A percentile compares a stretch with the other conserved stretches of the same genome.
phyloP scores from a whole-genome alignment of 2,329 filamentous ascomycete species.

The Diplodia scrobiculata region DNA sequence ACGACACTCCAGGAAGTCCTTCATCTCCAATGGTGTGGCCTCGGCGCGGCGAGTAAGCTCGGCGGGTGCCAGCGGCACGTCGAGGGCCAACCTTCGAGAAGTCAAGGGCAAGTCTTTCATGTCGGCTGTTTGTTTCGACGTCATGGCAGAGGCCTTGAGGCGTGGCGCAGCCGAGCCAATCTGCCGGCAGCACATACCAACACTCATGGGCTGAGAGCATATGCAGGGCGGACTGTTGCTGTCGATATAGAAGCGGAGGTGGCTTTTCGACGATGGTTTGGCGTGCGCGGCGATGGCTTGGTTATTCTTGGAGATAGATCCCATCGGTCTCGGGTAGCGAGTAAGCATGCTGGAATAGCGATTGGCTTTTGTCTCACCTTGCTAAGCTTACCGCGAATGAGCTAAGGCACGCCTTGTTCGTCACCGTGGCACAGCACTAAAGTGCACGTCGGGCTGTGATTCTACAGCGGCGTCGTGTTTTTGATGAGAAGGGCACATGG shows the following conservation, averaged over 20 bases:
- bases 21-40: background rate
- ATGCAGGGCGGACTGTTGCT: no score
- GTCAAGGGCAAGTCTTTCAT: conserved; percentile 8
- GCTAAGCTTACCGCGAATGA: conserved; percentile 3
- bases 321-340: background rate
- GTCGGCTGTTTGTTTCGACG: conserved; percentile 12
- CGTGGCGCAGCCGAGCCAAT: conserved; percentile 9
- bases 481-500: conserved; percentile 9
- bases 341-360: conserved; percentile 7
- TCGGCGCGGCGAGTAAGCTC: background rate
- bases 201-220: background rate
- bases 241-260: background rate
- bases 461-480: background rate
- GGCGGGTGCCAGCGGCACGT: background rate
- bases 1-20: conserved; percentile 7
- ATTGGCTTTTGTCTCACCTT: conserved; percentile 1
- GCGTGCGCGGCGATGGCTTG: background rate
- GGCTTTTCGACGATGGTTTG: background rate
- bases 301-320: background rate
- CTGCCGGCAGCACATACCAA: background rate
- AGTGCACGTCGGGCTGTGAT: background rate
- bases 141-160: background rate
- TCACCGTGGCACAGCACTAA: background rate
- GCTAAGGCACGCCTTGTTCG: background rate
- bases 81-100: conserved; percentile 6